Base-by-base conservation (phyloP, 768 basidiomycete species). In the Pisolithus orientalis region DNA sequence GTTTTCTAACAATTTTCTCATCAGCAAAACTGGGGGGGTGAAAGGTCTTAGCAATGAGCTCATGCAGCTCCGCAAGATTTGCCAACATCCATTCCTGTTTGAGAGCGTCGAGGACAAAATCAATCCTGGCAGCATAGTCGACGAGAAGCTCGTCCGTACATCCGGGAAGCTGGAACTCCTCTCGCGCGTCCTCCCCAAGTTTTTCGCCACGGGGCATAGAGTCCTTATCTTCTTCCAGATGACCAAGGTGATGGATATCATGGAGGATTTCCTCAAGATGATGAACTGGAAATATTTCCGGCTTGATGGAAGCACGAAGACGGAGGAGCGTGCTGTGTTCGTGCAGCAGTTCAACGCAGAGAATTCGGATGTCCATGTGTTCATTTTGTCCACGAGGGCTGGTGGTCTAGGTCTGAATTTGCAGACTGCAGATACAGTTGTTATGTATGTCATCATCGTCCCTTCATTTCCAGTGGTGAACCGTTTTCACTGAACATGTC, bases 201-300 rank as follows among this genome's bases (percentile, higher is more conserved):
- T 99, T 61, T 97, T 98, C 62, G 71, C 80, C 6, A 92, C 90
- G 6, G 89, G 87, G 4, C 96, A 98, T 73, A 84, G 94, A 65
- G 91, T 95, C 44, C 83, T 99, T 52, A 97, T 99, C 61, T 98
- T 99, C 83, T 98, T 98, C 85, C 96, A 99, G 71, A 97, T 98
- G 96, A 97, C 94, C 14, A 90, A 93, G 64, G 92, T 97, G 61
- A 96, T 98, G 94, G 91, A 95, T 57, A 94, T 96, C 65, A 92
- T 95, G 83, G 91, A 92, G 62, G 94, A 97, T 62, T 97, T 94
- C 63, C 71, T 96, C 63, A 90, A 87, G 65, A 85, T 85, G 78
- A 83, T 85, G 80, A 79, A 80, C 4, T 91, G 82, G 80, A 86
- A 89, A 60, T 86, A 90, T 67, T 83, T 95, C 48, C 89, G 94